These are phyloP conservation scores for Aspergillus taichungensis DNA, from an alignment of 495 filamentous ascomycete genomes.

Conservation along the genomic window DNA sequence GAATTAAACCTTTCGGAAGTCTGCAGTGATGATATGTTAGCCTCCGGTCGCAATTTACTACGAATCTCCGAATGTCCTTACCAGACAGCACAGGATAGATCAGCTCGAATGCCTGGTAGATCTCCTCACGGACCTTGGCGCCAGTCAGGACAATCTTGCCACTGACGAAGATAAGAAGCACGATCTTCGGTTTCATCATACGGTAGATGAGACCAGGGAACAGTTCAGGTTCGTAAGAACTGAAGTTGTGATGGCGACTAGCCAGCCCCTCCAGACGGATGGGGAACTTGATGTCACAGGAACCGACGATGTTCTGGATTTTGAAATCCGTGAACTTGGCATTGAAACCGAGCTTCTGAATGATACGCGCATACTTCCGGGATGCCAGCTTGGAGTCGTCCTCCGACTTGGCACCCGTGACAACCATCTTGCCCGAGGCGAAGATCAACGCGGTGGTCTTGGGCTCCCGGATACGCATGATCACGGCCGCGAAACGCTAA, in stretches of 20 bases:
- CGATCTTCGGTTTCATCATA: slow-evolving; percentile 99
- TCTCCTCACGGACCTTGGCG: slow-evolving; percentile 97
- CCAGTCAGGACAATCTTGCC: slow-evolving; percentile 98
- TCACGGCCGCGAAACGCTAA: slow-evolving; percentile 98
- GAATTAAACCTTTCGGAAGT: slow-evolving; percentile 57
- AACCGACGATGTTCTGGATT: slow-evolving; percentile 99
- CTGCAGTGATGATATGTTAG: slow-evolving; percentile 32
- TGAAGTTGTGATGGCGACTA: slow-evolving; percentile 96
- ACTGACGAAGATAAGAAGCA: slow-evolving; percentile 96
- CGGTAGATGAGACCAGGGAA: slow-evolving; percentile 99
- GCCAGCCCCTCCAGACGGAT: slow-evolving; percentile 95
- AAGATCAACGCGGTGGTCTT: slow-evolving; percentile 99
- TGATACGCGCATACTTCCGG: slow-evolving; percentile 97
- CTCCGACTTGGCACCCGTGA: slow-evolving; percentile 96
- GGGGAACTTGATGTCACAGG: slow-evolving; percentile 98
- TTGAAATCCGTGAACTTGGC: slow-evolving; percentile 99
- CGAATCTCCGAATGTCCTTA: slow-evolving; percentile 28
- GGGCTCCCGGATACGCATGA: slow-evolving; percentile 99
- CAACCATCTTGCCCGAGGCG: slow-evolving; percentile 98
- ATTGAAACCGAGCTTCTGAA: slow-evolving; percentile 99
- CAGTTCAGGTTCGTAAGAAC: slow-evolving; percentile 95
- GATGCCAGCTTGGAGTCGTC: slow-evolving; percentile 96
- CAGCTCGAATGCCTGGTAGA: slow-evolving; percentile 97
- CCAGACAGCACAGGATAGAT: slow-evolving; percentile 97
- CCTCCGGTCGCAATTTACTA: not conserved